These are phyloP conservation scores for Incumbomyces lentus DNA, from an alignment of 2,329 filamentous ascomycete genomes.

Conservation along the genomic window DNA sequence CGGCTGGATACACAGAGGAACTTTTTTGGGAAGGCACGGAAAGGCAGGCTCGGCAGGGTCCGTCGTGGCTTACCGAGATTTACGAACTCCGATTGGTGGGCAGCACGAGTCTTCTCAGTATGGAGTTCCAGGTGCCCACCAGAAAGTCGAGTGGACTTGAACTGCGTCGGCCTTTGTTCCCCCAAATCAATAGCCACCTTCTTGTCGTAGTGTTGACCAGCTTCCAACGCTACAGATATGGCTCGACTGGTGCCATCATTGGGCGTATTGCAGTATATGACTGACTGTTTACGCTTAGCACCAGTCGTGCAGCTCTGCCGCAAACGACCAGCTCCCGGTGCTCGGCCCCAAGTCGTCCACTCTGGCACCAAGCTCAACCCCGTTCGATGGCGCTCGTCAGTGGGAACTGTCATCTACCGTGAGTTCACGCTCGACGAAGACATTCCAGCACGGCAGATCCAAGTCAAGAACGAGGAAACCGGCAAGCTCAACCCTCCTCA, in stretches of 20 bases:
- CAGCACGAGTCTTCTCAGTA: neutral
- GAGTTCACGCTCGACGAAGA: slow-evolving; percentile 16
- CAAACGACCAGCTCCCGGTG: slow-evolving; percentile 14
- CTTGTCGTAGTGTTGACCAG: neutral
- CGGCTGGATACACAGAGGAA: too few relatives aligned
- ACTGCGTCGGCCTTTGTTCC: too few relatives aligned
- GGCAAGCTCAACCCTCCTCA: slow-evolving; percentile 14
- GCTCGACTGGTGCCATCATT: neutral
- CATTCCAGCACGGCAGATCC: slow-evolving; percentile 13
- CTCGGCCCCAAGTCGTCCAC: too few relatives aligned
- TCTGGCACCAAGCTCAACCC: neutral
- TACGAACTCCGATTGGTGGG: neutral
- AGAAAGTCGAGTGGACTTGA: too few relatives aligned
- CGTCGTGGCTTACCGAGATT: neutral
- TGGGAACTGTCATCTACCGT: too few relatives aligned
- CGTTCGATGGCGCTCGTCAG: neutral
- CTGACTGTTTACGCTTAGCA: neutral
- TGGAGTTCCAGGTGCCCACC: neutral
- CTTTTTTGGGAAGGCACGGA: too few relatives aligned
- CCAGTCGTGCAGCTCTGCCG: neutral
- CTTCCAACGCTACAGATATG: neutral
- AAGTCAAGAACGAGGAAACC: slow-evolving; percentile 11
- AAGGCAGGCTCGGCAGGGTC: too few relatives aligned
- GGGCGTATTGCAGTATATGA: neutral
- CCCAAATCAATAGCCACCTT: too few relatives aligned